Base-by-base conservation (phyloP, 2,329 filamentous ascomycete genomes). In the Intubia oerlemansii region DNA sequence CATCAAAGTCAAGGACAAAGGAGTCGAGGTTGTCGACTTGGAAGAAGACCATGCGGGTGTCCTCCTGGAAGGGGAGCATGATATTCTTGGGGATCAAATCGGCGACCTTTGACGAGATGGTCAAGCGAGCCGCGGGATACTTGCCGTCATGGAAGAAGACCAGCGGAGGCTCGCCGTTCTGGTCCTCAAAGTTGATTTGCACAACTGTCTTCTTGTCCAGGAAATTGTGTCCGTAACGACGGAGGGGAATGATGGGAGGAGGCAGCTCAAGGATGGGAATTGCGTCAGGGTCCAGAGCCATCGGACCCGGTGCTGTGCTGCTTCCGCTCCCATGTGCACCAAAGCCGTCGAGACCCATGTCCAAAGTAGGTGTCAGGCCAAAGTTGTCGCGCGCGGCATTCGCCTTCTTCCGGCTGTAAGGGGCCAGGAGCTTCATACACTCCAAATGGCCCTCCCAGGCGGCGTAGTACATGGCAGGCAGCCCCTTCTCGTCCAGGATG, bases 111-210 rank as follows among this genome's bases (percentile, higher is more conserved):
- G 85, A 93, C 1, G 88, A 95, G 35, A 98, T 91, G 1, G 88
- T 95, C 31, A 98, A 64, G 29, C 88, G 74, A 29, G 88, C 81
- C 13, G 88, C 88, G 12, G 88, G 88, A 43, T 98, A 92, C 47
- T 93, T 92, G 45, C 80, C 82, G 41, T 91, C 79, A 45, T 93
- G 85, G 54, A 95, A 93, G 52, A 98, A 98, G n/a, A 78, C 54
- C 29, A 98, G 72, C 0, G 88, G 78, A 32, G 64, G 64, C 28
- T 88, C 67, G 28, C 63, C 70, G 16, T 66, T 57, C 34, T 75
- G 72, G 31, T 85, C 73, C 29, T 85, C 80, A 42, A 98, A 95
- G 40, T 66, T 80, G 38, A 98, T 76, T 42, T 93, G 80, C 10
- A 98, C 72, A 37, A 93, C 90, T 0, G 84, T 91, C 54, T 95